These are phyloP conservation scores for Brasenia schreberi DNA, from an alignment of 164 flowering plant species.

Conservation along the genomic window DNA sequence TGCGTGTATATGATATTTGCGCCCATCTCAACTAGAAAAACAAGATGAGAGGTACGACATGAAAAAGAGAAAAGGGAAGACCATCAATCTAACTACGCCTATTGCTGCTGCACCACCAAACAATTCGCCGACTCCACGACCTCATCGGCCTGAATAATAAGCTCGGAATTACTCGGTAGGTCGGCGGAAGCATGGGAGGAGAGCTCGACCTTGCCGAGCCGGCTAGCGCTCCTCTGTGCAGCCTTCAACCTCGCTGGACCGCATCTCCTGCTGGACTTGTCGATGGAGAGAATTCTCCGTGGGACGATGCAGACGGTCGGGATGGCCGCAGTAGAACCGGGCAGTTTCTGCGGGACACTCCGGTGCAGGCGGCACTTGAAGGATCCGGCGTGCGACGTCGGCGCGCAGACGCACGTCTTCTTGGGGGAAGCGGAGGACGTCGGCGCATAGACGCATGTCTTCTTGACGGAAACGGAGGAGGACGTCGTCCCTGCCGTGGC, in stretches of 20 bases:
- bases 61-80: too few species aligned
- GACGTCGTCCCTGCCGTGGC: not conserved
- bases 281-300: not conserved
- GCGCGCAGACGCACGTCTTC: not conserved
- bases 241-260: not conserved
- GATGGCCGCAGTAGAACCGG: not conserved
- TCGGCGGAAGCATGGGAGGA: not conserved
- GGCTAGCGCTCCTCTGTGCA: not conserved
- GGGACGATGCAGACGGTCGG: not conserved
- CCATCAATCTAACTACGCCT: too few species aligned
- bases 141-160: too few species aligned
- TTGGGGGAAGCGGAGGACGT: not conserved
- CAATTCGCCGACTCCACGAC: too few species aligned
- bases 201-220: not conserved
- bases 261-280: not conserved
- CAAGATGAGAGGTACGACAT: too few species aligned
- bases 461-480: not conserved
- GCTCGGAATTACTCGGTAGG: too few species aligned
- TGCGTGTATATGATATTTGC: too few species aligned
- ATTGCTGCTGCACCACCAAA: too few species aligned
- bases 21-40: too few species aligned
- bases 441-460: not conserved
- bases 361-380: not conserved
- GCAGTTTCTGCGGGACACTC: not conserved
- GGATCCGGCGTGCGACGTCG: constrained; percentile 1